These are phyloP conservation scores for Blastomyces emzantsi DNA, from an alignment of 2,329 filamentous ascomycete genomes.

Conservation along the genomic window DNA sequence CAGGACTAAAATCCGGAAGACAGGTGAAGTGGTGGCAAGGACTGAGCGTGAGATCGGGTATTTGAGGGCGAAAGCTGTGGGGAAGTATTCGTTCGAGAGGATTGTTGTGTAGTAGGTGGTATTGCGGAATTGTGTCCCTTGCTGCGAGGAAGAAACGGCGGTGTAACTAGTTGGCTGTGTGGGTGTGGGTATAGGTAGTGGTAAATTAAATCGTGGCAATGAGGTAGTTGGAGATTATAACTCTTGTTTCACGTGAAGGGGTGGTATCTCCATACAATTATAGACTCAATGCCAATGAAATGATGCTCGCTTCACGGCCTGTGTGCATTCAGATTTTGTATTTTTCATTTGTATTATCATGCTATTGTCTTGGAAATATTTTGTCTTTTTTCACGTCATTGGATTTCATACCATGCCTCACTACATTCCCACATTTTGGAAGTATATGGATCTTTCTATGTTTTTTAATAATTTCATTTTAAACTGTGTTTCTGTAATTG, in stretches of 20 bases:
- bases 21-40: slow-evolving; percentile 60
- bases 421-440: background rate
- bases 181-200: too few species aligned
- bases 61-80: slow-evolving; percentile 68
- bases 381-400: background rate
- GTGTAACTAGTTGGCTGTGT: background rate
- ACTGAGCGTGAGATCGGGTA: slow-evolving; percentile 66
- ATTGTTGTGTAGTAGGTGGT: slow-evolving; percentile 49
- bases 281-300: background rate
- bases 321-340: background rate
- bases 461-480: too few species aligned
- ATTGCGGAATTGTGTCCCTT: slow-evolving; percentile 4
- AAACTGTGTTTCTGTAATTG: too few species aligned
- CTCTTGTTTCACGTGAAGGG: background rate
- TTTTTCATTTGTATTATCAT: too few species aligned
- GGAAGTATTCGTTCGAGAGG: slow-evolving; percentile 73
- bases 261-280: background rate
- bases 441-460: background rate
- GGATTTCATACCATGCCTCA: background rate
- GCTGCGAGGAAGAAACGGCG: background rate
- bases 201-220: too few species aligned
- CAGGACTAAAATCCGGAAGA: slow-evolving; percentile 46
- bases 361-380: too few species aligned
- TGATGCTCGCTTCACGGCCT: background rate
- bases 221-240: background rate